Conservation (phyloP, 108 stramenopile genomes). For the Fragilariopsis cylindrus region DNA sequence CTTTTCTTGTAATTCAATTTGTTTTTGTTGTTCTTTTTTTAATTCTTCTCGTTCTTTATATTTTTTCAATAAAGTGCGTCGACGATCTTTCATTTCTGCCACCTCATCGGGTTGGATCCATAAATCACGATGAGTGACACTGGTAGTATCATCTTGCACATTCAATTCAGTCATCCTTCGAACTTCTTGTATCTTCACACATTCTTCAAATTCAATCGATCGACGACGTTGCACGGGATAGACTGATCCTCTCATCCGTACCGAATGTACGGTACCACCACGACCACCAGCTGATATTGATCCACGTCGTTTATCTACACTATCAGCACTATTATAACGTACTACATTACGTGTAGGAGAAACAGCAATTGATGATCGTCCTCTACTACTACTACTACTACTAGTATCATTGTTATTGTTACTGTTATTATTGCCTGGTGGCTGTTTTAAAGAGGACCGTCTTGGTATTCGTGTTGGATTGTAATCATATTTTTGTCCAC, state of each 20-base stretch:
- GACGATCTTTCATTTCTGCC: constrained; percentile 21
- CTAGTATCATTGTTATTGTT: neutral
- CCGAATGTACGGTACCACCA: neutral
- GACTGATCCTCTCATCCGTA: constrained; percentile 19
- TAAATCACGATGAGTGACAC: constrained; percentile 11
- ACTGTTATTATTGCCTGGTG: neutral
- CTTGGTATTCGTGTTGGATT: constrained; percentile 21
- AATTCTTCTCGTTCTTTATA: constrained; percentile 15
- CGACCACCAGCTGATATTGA: constrained; percentile 5
- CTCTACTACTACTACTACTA: neutral
- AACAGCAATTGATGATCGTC: no score
- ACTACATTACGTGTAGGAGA: no score
- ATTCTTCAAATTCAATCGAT: constrained; percentile 23
- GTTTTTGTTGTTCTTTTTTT: neutral
- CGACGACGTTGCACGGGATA: constrained; percentile 26
- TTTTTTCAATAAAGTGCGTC: constrained; percentile 15
- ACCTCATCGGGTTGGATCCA: constrained; percentile 38
- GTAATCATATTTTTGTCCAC: constrained; percentile 12
- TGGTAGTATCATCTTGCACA: constrained; percentile 29
- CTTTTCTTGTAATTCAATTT: neutral
- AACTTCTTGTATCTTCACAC: constrained; percentile 32
- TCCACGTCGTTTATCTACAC: neutral
- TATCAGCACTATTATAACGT: neutral
- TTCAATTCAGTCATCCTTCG: neutral
- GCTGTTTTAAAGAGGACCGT: constrained; percentile 25